Conservation (phyloP, 2,329 filamentous ascomycete species). For the Fusarium clavum region DNA sequence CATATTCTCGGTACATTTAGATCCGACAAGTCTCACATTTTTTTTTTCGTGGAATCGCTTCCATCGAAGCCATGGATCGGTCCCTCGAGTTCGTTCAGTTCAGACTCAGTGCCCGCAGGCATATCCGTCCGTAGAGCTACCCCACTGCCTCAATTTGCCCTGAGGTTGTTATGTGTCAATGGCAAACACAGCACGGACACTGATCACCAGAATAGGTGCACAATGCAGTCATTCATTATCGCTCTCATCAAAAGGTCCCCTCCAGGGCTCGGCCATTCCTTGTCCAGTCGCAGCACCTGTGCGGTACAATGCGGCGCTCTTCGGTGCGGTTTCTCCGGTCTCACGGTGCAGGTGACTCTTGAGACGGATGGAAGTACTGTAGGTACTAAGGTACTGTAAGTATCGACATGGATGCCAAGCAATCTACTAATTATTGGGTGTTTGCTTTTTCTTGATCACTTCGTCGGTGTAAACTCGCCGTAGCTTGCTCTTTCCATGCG, state of each 20-base stretch:
- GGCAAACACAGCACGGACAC: slow-evolving; percentile 29
- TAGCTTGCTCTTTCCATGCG: background rate
- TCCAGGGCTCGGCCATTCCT: background rate
- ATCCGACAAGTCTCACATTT: slow-evolving; percentile 16
- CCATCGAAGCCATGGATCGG: background rate
- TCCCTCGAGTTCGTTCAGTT: background rate
- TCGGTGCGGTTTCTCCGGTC: slow-evolving; percentile 13
- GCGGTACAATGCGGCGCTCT: background rate
- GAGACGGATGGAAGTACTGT: background rate
- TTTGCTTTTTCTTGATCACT: slow-evolving; percentile 11
- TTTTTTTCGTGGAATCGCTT: background rate
- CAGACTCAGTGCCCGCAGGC: background rate
- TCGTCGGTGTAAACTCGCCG: background rate
- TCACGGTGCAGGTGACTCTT: slow-evolving; percentile 36
- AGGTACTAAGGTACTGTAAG: background rate
- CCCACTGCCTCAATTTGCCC: background rate
- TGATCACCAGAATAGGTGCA: slow-evolving; percentile 33
- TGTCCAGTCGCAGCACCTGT: background rate
- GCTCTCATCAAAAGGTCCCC: background rate
- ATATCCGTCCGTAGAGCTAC: background rate
- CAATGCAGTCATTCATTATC: slow-evolving; percentile 1
- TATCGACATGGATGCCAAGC: background rate
- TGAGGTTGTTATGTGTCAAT: slow-evolving; percentile 4
- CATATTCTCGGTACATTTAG: slow-evolving; percentile 13
- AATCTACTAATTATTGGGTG: background rate